These are phyloP conservation scores for Puccinia polysora DNA, from an alignment of 1,284 basidiomycete genomes.

Conservation along the genomic window DNA sequence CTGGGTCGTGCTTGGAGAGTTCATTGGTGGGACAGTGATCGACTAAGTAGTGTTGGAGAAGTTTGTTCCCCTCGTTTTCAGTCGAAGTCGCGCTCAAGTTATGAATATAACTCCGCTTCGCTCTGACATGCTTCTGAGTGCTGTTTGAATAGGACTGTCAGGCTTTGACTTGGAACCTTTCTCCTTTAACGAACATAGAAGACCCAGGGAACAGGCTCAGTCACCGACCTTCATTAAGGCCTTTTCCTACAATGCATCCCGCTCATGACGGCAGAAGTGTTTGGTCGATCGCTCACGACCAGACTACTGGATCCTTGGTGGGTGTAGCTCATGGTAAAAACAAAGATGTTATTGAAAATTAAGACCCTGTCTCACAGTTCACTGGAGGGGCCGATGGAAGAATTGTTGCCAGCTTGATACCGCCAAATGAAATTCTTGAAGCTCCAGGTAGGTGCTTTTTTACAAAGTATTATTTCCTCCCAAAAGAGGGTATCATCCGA, in stretches of 20 bases:
- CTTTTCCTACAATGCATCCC: not conserved
- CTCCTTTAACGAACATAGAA: not conserved
- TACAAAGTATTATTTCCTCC: not conserved
- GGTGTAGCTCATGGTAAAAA: too few species aligned
- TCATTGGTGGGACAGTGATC: constrained; percentile 22
- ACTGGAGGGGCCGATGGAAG: constrained; percentile 17
- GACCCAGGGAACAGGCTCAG: not conserved
- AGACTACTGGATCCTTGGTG: constrained; percentile 6
- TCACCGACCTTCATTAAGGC: not conserved
- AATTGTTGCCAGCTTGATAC: not conserved
- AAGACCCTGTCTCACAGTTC: not conserved
- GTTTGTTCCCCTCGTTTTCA: not conserved
- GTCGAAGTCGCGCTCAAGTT: too few species aligned
- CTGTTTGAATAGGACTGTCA: constrained; percentile 7
- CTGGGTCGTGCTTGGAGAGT: constrained; percentile 10
- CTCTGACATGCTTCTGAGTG: not conserved
- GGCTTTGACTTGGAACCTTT: constrained; percentile 10
- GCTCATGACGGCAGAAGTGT: constrained; percentile 4
- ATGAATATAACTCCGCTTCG: not conserved
- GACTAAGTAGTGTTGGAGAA: constrained; percentile 15
- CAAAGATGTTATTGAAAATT: too few species aligned
- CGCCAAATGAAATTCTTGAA: not conserved
- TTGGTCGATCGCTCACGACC: constrained; percentile 10
- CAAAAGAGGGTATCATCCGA: not conserved
- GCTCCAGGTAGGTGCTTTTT: not conserved